A percentile compares a stretch with the other conserved stretches of the same genome.
These are phyloP conservation scores for Galerina sulciceps DNA, from an alignment of 768 basidiomycete species.

Conservation along the genomic window DNA sequence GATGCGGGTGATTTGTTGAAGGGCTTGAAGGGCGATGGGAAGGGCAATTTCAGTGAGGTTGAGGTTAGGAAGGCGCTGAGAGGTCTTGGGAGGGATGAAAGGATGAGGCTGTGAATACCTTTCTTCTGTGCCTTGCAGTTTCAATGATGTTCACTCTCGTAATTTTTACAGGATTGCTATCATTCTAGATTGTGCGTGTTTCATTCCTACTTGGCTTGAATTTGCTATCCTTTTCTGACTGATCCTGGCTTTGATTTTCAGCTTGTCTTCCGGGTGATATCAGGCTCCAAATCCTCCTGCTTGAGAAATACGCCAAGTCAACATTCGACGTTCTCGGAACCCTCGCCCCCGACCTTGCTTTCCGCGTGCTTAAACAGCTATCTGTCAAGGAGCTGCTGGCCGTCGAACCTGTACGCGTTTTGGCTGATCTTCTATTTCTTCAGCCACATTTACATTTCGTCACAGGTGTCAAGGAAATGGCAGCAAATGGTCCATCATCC, in stretches of 20 bases:
- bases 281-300: conserved; percentile 77
- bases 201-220: not conserved
- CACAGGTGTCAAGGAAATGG: conserved; percentile 51
- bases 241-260: conserved; percentile 25
- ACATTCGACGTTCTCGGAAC: conserved; percentile 83
- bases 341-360: conserved; percentile 66
- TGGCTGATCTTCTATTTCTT: conserved; percentile 26
- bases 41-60: conserved; percentile 71
- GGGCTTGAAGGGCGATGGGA: conserved; percentile 54
- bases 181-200: conserved; percentile 59
- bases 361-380: conserved; percentile 60
- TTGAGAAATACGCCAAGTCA: conserved; percentile 83
- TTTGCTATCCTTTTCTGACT: conserved; percentile 2
- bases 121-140: not conserved
- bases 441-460: conserved; percentile 38
- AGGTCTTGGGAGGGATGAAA: conserved; percentile 63
- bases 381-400: conserved; percentile 65
- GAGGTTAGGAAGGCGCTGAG: conserved; percentile 70
- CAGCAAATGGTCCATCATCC: conserved; percentile 58
- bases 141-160: not conserved
- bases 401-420: conserved; percentile 55
- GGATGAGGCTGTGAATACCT: conserved; percentile 71
- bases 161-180: conserved; percentile 53
- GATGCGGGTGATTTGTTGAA: conserved; percentile 44
- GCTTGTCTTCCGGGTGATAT: conserved; percentile 87